These are phyloP conservation scores for Lachancea meyersii DNA, from an alignment of 805 yeast species.

Conservation along the genomic window DNA sequence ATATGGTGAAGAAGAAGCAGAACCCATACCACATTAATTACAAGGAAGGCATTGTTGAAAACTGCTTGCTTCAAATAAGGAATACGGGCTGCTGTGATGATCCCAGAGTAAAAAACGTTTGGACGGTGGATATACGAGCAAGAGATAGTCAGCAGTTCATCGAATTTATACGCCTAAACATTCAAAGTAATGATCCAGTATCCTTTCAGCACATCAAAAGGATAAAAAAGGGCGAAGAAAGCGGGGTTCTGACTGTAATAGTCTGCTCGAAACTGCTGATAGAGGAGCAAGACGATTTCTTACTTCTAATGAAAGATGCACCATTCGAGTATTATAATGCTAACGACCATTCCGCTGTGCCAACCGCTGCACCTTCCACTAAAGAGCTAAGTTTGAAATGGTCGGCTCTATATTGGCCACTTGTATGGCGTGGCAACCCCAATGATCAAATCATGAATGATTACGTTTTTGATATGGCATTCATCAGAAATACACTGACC, in stretches of 20 bases:
- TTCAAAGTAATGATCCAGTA: slow-evolving; percentile 26
- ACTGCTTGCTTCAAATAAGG: slow-evolving; percentile 41
- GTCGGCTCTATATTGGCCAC: slow-evolving; percentile 75
- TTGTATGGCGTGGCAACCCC: slow-evolving; percentile 92
- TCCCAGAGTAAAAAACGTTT: slow-evolving; percentile 32
- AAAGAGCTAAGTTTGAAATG: slow-evolving; percentile 61
- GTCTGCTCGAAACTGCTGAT: slow-evolving; percentile 41
- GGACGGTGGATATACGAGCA: slow-evolving; percentile 45
- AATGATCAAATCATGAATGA: slow-evolving; percentile 61
- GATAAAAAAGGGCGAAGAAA: slow-evolving; percentile 35
- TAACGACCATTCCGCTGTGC: slow-evolving; percentile 36
- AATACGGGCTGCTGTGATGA: slow-evolving; percentile 17
- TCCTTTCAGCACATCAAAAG: slow-evolving; percentile 44
- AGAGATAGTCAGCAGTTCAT: slow-evolving; percentile 26
- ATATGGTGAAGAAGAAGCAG: slow-evolving; percentile 35
- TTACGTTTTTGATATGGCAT: slow-evolving; percentile 42
- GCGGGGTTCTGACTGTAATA: slow-evolving; percentile 29
- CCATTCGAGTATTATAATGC: slow-evolving; percentile 20
- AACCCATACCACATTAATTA: slow-evolving; percentile 40
- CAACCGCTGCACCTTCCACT: slow-evolving; percentile 59
- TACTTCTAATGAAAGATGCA: slow-evolving; percentile 12
- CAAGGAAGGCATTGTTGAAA: slow-evolving; percentile 40
- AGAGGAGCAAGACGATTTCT: slow-evolving; percentile 25
- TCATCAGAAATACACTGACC: slow-evolving; percentile 34
- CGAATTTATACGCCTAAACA: slow-evolving; percentile 17